These are phyloP conservation scores for Neoboletus brunneissimus DNA, from an alignment of 768 basidiomycete genomes.

Conservation along the genomic window DNA sequence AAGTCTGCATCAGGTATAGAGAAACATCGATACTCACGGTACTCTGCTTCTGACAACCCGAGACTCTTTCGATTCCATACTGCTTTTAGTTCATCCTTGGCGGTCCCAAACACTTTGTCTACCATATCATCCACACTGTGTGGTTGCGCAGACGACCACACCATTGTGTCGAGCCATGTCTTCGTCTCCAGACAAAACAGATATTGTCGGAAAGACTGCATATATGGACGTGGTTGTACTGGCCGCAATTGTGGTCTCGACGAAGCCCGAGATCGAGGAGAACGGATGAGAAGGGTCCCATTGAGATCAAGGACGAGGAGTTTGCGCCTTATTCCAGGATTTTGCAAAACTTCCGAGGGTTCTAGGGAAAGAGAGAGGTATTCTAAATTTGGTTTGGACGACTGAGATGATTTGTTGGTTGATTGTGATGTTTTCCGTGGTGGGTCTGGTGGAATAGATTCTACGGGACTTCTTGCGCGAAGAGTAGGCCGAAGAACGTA, in stretches of 20 bases:
- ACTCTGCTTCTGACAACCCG: constrained; percentile 58
- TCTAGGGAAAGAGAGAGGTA: constrained; percentile 37
- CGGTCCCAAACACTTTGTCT: constrained; percentile 49
- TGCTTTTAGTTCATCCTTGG: constrained; percentile 45
- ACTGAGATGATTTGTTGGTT: not conserved
- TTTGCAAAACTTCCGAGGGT: constrained; percentile 26
- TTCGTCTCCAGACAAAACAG: constrained; percentile 59
- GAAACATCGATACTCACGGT: constrained; percentile 52
- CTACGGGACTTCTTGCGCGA: constrained; percentile 10
- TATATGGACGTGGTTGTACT: constrained; percentile 63
- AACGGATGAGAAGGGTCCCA: constrained; percentile 67
- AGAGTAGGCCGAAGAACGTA: constrained; percentile 3
- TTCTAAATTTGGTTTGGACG: constrained; percentile 29
- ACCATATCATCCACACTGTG: constrained; percentile 79
- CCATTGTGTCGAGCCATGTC: constrained; percentile 77
- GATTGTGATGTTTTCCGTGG: constrained; percentile 5
- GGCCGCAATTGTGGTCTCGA: constrained; percentile 30
- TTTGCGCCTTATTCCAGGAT: constrained; percentile 44
- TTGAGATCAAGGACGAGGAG: constrained; percentile 67
- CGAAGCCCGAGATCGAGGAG: constrained; percentile 27
- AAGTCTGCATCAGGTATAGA: not conserved
- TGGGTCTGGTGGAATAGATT: not conserved
- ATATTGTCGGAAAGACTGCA: constrained; percentile 58
- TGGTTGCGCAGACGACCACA: constrained; percentile 87
- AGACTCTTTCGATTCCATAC: constrained; percentile 82